Base-by-base conservation (phyloP, 495 filamentous ascomycete genomes). In the Aspergillus asperescens region DNA sequence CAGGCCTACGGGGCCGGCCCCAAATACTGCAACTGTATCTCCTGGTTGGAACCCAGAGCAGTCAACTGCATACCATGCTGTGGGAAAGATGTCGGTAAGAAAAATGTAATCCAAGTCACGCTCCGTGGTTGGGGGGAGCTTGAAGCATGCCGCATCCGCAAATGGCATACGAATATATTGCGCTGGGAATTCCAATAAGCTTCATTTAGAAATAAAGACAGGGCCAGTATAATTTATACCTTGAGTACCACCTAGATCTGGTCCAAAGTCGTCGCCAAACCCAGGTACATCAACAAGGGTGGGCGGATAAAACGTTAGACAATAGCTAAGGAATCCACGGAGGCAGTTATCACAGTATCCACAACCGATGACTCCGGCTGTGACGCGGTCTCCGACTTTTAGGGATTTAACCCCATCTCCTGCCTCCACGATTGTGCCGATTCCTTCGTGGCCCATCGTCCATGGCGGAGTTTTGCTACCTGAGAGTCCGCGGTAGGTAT, bases 1-100 rank as follows among this genome's bases (percentile, higher is more conserved):
- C 1, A 81, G 59, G 1, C 78, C 78, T 0, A 81, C 74, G 4
- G 53, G 46, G 38, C 53, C 53, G 19, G 53, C 53, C 5, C 46
- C 53, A 23, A 56, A 56, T 8, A 54, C 44, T n/a, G 52, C 52
- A 1, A 54, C 44, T 7, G 43, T 48, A 7, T 54, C 52, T 16
- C 52, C 52, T 1, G 52, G 9, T 32, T 54, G n/a, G 16, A 54
- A 54, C 0, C 38, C 46, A 0, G 53, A 22, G 27, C 23, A 44
- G 38, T 44, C 39, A 4, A 56, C 15, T 4, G 27, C 38, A n/a
- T n/a, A 20, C 53, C 53, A 56, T 1, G 25, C 46, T 3, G 51
- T 47, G 8, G 51, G 29, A 34, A 54, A 54, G 15, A 54, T 48
- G 16, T 54, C 51, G 9, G 51, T 13, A 3, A 47, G n/a, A 25